A percentile compares a stretch with the other conserved stretches of the same genome.
These are phyloP conservation scores for Apiotrichum veenhuisii DNA, from an alignment of 1,284 basidiomycete genomes.

Conservation along the genomic window DNA sequence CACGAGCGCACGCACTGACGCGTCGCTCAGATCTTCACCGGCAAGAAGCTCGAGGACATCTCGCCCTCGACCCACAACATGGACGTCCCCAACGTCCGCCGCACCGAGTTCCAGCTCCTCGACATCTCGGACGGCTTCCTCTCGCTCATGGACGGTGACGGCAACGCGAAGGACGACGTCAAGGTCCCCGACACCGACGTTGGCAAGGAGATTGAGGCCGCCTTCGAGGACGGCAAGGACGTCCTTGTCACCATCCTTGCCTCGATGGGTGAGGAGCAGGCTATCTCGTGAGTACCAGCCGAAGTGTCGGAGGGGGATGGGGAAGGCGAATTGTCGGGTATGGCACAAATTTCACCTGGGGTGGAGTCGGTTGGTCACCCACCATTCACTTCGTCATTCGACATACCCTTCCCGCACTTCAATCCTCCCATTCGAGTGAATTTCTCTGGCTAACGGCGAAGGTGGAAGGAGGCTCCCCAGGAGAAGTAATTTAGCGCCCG, in stretches of 20 bases:
- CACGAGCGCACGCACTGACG: not conserved
- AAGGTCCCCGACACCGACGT: constrained; percentile 83
- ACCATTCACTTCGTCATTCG: not conserved
- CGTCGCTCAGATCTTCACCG: constrained; percentile 79
- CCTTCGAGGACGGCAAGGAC: constrained; percentile 85
- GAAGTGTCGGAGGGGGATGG: not conserved
- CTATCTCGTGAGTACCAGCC: constrained; percentile 60
- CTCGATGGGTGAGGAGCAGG: constrained; percentile 79
- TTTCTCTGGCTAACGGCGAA: not conserved
- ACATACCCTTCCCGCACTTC: not conserved
- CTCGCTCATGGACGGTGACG: constrained; percentile 87
- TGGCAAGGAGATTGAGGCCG: constrained; percentile 67
- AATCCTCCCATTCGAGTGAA: not conserved
- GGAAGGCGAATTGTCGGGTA: no score
- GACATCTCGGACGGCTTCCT: constrained; percentile 87
- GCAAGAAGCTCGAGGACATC: constrained; percentile 97
- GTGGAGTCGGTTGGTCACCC: not conserved
- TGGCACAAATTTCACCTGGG: not conserved
- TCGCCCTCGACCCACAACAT: constrained; percentile 73
- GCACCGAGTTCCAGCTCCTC: constrained; percentile 89
- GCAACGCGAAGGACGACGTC: constrained; percentile 89
- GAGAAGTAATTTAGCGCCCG: constrained; percentile 10
- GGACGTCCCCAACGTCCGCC: constrained; percentile 93
- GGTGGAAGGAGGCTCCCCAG: constrained; percentile 69
- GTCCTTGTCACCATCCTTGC: constrained; percentile 74